A percentile compares a stretch with the other conserved stretches of the same genome.
phyloP scores from a whole-genome alignment of 371 early-diverging fungal species.

The Thermomucor indicae-seudaticae region DNA sequence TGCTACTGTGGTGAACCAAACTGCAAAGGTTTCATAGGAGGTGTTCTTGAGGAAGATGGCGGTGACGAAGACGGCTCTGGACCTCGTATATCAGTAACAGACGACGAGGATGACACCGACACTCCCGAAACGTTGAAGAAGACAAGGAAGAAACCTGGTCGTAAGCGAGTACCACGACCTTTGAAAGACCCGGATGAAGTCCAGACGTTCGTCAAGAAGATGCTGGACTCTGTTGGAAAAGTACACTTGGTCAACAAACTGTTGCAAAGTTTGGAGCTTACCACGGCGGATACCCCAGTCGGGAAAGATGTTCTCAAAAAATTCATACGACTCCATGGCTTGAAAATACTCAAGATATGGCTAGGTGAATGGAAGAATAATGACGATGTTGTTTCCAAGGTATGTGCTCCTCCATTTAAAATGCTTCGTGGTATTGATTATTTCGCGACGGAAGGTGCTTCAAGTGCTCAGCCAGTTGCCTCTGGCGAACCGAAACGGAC shows the following conservation, averaged over 20 bases:
- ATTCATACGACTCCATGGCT: conserved; percentile 41
- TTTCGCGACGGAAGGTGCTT: conserved; percentile 8
- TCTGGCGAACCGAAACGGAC: conserved; percentile 62
- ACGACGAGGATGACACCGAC: conserved; percentile 28
- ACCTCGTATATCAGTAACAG: conserved; percentile 1
- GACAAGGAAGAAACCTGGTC: conserved; percentile 29
- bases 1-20: conserved; percentile 90
- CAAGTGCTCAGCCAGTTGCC: conserved; percentile 54
- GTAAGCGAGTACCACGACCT: conserved; percentile 31
- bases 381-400: conserved; percentile 31
- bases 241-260: conserved; percentile 47
- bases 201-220: conserved; percentile 60
- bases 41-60: conserved; percentile 41
- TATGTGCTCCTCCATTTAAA: conserved; percentile 1
- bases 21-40: conserved; percentile 93
- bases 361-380: conserved; percentile 45
- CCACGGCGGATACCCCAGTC: conserved; percentile 18
- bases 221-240: conserved; percentile 60
- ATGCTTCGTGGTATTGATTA: not conserved
- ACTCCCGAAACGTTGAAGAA: conserved; percentile 18
- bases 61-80: conserved; percentile 26
- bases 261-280: conserved; percentile 34
- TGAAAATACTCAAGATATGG: conserved; percentile 49
- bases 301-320: conserved; percentile 37
- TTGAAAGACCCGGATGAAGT: conserved; percentile 53